A percentile compares a stretch with the other conserved stretches of the same genome.
Evolutionary conservation across 495 filamentous ascomycete species (phyloP).

Genomic region (Aspergillus nidulans): DNA sequence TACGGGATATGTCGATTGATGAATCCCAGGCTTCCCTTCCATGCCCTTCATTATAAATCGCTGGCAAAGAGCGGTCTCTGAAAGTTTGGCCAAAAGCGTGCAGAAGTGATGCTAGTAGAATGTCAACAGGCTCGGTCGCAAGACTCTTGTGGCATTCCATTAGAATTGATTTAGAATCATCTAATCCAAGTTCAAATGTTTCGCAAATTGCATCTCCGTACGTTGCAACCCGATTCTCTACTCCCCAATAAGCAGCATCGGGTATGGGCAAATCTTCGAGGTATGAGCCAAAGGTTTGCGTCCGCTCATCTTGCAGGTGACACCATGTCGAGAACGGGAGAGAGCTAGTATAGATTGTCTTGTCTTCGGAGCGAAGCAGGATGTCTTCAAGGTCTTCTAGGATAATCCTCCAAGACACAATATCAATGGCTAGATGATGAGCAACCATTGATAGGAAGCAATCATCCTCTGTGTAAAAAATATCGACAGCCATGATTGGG

Average conservation of each 20-base stretch:
- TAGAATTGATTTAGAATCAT: slow-evolving; percentile 39
- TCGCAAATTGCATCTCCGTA: slow-evolving; percentile 47
- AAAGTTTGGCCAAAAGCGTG: slow-evolving; percentile 48
- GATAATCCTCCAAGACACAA: slow-evolving; percentile 67
- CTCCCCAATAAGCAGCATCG: slow-evolving; percentile 49
- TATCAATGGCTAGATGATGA: slow-evolving; percentile 66
- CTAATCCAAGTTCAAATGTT: slow-evolving; percentile 42
- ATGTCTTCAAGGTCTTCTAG: slow-evolving; percentile 63
- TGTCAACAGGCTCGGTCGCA: slow-evolving; percentile 48
- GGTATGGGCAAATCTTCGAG: slow-evolving; percentile 23
- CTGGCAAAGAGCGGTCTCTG: slow-evolving; percentile 49
- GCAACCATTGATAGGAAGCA: slow-evolving; percentile 59
- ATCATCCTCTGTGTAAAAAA: slow-evolving; percentile 46
- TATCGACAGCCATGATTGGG: slow-evolving; percentile 39
- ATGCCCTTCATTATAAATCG: slow-evolving; percentile 54
- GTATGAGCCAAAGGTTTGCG: slow-evolving; percentile 25
- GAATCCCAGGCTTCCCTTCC: slow-evolving; percentile 51
- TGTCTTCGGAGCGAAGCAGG: slow-evolving; percentile 41
- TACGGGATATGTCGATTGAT: slow-evolving; percentile 52
- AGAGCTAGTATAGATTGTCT: slow-evolving; percentile 28
- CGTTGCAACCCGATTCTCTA: slow-evolving; percentile 40
- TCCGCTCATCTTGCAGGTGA: slow-evolving; percentile 41
- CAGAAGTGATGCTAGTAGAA: slow-evolving; percentile 49
- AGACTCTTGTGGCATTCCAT: slow-evolving; percentile 44
- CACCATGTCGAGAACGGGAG: slow-evolving; percentile 66